Percentiles rank a stretch among this genome's conserved stretches.
phyloP scores from a whole-genome alignment of 2,329 filamentous ascomycete genomes.

The Colletotrichum horii region DNA sequence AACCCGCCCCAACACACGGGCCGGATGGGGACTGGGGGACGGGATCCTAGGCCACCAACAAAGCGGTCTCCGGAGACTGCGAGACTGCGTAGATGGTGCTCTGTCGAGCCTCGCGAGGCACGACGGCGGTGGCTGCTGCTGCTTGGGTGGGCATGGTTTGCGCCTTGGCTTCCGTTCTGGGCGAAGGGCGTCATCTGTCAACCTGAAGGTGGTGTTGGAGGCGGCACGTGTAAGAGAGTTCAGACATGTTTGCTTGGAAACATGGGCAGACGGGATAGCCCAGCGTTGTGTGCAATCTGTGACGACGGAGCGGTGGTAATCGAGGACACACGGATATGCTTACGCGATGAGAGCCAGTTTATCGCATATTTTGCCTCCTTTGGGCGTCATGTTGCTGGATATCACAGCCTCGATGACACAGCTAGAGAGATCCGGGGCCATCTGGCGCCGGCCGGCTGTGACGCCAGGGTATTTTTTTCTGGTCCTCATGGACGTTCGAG shows the following conservation, averaged over 20 bases:
- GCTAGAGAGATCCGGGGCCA: neutral
- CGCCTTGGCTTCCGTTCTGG: conserved; percentile 19
- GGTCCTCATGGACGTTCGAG: neutral
- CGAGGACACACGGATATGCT: neutral
- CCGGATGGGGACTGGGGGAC: neutral
- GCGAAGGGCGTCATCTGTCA: neutral
- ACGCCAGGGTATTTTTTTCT: neutral
- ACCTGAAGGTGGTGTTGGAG: neutral
- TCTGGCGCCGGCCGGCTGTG: neutral
- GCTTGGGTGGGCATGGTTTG: neutral
- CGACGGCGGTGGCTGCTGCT: neutral
- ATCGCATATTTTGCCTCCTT: neutral
- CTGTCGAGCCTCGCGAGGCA: neutral
- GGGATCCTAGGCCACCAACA: neutral
- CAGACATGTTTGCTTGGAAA: neutral
- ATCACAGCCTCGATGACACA: neutral
- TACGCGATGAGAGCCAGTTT: neutral
- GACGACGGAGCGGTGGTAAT: neutral
- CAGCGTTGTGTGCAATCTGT: neutral
- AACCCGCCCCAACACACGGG: neutral
- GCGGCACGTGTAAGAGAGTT: neutral
- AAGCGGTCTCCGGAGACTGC: neutral
- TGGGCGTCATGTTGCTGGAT: neutral
- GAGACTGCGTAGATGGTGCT: neutral
- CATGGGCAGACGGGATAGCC: neutral